Evolutionary conservation across 1,284 basidiomycete genomes (phyloP), one percentile per base, ranked within the genome.

Genomic region (Macrocystidia cucumis): DNA sequence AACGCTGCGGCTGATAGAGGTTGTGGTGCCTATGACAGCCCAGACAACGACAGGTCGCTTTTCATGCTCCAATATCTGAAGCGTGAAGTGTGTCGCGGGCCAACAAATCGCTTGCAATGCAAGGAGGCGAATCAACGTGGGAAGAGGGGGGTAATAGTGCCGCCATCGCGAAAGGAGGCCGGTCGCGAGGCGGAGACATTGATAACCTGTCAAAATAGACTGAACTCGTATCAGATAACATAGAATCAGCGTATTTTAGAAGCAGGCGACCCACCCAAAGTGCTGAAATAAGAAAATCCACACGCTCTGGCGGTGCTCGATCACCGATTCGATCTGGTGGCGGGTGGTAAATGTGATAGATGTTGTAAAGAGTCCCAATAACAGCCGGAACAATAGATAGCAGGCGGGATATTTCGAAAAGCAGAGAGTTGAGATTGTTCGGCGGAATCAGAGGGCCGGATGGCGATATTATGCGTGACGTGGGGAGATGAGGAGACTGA

Each of bases 81-180:
- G 70, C 1, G 83, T 88, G 22, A 85, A 55, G 41, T 88, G 83
- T 5, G 88, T 90, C 6, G 87, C 80, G 2, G 87, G 86, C 88
- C 89, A 91, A 55, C 87, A 85, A 41, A 91, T 89, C 5, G 84
- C 82, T 57, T 91, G 88, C 1, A 91, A 63, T 0, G 82, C 86
- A 30, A 91, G 69, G 2, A 91, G 74, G 7, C 88, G 78, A 48
- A 91, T 84, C 35, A 91, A 72, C 2, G 88, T 85, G 1, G 88
- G 70, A 17, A 87, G 59, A 1, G 85, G 80, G 0, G 83, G 72
- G 48, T 91, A 91, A 58, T 91, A 90, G 0, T 82, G 68, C 24
- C 75, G 69, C 88, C 88, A 91, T 28, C 88, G 75, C 12, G 74
- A 74, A 24, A 90, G 64, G 1, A 91, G 73, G 13, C 89, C 84